phyloP scores from a whole-genome alignment of 441 rosid species.

The Biscutella laevigata region DNA sequence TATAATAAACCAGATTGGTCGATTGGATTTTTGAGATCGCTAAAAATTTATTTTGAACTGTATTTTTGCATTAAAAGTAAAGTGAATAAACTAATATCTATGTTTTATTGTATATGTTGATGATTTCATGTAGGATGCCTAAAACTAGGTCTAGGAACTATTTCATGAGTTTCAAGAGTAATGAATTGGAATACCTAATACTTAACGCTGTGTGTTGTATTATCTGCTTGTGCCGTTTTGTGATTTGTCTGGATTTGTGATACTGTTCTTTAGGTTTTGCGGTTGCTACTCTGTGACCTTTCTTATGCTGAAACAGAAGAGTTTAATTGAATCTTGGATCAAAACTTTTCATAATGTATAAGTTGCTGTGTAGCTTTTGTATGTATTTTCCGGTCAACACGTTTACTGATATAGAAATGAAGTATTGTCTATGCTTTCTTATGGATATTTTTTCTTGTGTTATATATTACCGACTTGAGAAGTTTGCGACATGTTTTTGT shows the following conservation, averaged over 20 bases:
- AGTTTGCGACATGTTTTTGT: neutral
- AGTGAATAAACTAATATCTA: neutral
- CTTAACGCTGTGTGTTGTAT: neutral
- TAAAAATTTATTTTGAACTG: neutral
- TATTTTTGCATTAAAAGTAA: neutral
- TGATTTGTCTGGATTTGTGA: neutral
- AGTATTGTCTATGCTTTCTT: neutral
- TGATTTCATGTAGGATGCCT: neutral
- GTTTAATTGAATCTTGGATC: too few species aligned
- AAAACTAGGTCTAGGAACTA: slow-evolving; percentile 7
- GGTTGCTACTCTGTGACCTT: neutral
- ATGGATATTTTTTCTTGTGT: neutral
- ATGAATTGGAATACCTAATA: neutral
- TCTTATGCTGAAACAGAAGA: neutral
- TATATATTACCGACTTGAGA: neutral
- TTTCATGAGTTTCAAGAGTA: too few species aligned
- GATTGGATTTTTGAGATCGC: neutral
- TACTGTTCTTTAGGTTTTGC: neutral
- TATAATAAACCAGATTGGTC: too few species aligned
- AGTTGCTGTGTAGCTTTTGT: too few species aligned
- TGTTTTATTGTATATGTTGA: neutral
- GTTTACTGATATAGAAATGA: too few species aligned
- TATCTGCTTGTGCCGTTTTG: neutral
- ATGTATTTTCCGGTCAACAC: too few species aligned
- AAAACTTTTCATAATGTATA: too few species aligned